Percentiles rank a stretch among this genome's conserved stretches.
phyloP scores from a whole-genome alignment of 106 monocot genomes.

The Dioscorea alata region DNA sequence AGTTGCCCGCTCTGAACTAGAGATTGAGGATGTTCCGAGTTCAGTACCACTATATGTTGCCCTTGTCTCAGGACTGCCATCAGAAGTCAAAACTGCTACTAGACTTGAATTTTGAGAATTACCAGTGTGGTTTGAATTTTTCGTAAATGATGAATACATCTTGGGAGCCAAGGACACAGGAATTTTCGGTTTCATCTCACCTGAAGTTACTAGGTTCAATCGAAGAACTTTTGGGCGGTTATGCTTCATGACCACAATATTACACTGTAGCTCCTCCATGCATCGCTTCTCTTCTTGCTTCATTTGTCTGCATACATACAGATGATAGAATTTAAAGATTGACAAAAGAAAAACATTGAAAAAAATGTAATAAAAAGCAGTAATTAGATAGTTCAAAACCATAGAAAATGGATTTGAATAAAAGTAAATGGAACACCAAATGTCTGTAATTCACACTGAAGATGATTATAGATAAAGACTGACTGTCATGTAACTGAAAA shows the following conservation, averaged over 20 bases:
- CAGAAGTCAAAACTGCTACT: slow-evolving; percentile 60
- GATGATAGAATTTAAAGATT: not conserved
- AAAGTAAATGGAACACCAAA: too few species aligned
- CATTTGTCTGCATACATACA: slow-evolving; percentile 43
- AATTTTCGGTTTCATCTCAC: slow-evolving; percentile 38
- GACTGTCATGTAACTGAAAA: too few species aligned
- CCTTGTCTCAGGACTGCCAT: slow-evolving; percentile 78
- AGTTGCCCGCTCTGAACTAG: slow-evolving; percentile 79
- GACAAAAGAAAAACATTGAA: too few species aligned
- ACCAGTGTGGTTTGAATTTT: slow-evolving; percentile 11
- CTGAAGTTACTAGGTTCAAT: slow-evolving; percentile 61
- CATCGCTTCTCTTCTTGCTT: slow-evolving; percentile 83
- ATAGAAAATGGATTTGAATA: too few species aligned
- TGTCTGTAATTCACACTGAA: too few species aligned
- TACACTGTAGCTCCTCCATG: slow-evolving; percentile 83
- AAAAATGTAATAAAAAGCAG: too few species aligned
- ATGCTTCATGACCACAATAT: slow-evolving; percentile 88
- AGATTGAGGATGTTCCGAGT: slow-evolving; percentile 68
- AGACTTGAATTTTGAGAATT: slow-evolving; percentile 22
- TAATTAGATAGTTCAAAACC: too few species aligned
- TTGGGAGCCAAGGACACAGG: slow-evolving; percentile 15
- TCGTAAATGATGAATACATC: slow-evolving; percentile 11
- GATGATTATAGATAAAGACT: too few species aligned
- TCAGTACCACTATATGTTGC: slow-evolving; percentile 69
- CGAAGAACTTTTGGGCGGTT: slow-evolving; percentile 85